phyloP scores from a whole-genome alignment of 805 yeast species.

The Candida michaelii region DNA sequence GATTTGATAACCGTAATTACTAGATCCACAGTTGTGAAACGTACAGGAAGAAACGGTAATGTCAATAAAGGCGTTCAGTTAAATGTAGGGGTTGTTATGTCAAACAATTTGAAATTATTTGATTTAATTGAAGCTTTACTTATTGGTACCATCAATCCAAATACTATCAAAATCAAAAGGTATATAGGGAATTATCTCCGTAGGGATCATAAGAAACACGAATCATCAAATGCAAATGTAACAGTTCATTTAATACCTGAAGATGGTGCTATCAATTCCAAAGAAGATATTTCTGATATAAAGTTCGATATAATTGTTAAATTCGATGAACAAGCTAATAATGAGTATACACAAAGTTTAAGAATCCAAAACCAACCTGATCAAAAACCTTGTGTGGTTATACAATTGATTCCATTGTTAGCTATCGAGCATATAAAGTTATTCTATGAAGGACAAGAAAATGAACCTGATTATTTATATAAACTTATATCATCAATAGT shows the following conservation, averaged over 20 bases:
- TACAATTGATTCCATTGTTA: conserved; percentile 73
- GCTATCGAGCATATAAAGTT: conserved; percentile 78
- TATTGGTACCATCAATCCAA: conserved; percentile 49
- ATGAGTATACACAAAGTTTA: conserved; percentile 27
- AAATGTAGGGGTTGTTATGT: conserved; percentile 67
- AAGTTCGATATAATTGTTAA: conserved; percentile 61
- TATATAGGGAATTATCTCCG: conserved; percentile 51
- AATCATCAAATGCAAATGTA: conserved; percentile 13
- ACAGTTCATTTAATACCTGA: conserved; percentile 45
- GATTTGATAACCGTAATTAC: conserved; percentile 54
- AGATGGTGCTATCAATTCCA: conserved; percentile 5
- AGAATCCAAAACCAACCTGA: conserved; percentile 27
- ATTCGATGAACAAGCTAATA: conserved; percentile 56
- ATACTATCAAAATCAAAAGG: conserved; percentile 39
- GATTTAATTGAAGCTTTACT: conserved; percentile 75
- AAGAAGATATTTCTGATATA: conserved; percentile 15
- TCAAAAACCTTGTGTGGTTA: conserved; percentile 47
- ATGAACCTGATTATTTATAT: conserved; percentile 47
- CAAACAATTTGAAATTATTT: conserved; percentile 60
- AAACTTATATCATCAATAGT: conserved; percentile 80
- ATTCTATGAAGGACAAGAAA: conserved; percentile 34
- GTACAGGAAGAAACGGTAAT: background rate
- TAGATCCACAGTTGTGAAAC: background rate
- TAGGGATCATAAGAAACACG: conserved; percentile 18
- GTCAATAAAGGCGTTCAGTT: conserved; percentile 10